Conservation (phyloP, 2,329 filamentous ascomycete genomes). For the Neopestalotiopsis rosae region DNA sequence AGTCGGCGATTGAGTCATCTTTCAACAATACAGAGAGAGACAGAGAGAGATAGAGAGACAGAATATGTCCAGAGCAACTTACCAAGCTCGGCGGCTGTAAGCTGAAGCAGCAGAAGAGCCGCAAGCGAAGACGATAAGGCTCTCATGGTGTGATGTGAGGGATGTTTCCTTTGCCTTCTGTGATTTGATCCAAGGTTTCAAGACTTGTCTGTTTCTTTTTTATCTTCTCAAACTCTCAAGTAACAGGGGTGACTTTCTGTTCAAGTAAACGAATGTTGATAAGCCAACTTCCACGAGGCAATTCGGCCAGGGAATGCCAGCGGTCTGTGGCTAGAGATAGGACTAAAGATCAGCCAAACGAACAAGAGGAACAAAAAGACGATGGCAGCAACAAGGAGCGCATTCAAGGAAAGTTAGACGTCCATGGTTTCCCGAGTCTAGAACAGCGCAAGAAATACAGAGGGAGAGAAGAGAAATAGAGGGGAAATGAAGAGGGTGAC, state of each 20-base stretch:
- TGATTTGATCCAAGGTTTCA: constrained; percentile 15
- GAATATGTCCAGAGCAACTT: constrained; percentile 22
- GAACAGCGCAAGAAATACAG: constrained; percentile 12
- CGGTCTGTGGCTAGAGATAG: constrained; percentile 21
- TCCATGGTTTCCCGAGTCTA: neutral
- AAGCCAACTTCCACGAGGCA: constrained; percentile 25
- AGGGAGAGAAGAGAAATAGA: constrained; percentile 15
- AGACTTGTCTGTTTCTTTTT: neutral
- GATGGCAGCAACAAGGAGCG: constrained; percentile 12
- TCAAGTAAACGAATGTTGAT: constrained; percentile 28
- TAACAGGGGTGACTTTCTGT: neutral
- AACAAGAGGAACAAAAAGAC: constrained; percentile 22
- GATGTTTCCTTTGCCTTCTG: neutral
- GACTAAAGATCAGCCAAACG: constrained; percentile 23
- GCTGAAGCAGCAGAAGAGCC: constrained; percentile 43
- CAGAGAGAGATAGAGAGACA: neutral
- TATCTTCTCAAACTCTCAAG: neutral
- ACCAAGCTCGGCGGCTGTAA: constrained; percentile 48
- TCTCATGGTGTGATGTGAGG: constrained; percentile 46
- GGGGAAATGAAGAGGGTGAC: constrained; percentile 7
- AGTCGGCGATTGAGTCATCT: neutral
- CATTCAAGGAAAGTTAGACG: neutral
- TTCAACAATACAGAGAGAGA: neutral
- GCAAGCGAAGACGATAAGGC: constrained; percentile 41
- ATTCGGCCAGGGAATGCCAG: constrained; percentile 22